These are phyloP conservation scores for Botryotinia globosa DNA, from an alignment of 2,329 filamentous ascomycete species.

Conservation along the genomic window DNA sequence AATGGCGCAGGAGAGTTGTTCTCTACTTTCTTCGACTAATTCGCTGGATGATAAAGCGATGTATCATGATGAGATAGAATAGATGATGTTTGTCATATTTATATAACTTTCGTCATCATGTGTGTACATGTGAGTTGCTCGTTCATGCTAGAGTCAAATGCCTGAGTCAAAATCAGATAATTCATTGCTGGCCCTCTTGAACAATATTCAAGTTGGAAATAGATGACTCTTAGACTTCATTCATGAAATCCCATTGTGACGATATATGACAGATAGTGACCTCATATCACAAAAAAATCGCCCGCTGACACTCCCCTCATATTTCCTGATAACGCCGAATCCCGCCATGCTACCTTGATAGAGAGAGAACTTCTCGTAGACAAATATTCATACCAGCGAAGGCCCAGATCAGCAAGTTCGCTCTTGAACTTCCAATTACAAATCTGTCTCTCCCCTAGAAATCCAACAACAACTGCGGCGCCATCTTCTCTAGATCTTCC, in stretches of 20 bases:
- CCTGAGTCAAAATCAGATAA: no score
- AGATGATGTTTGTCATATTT: background rate
- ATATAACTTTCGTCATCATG: background rate
- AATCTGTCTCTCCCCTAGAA: slow-evolving; percentile 52
- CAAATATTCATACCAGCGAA: background rate
- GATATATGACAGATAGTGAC: background rate
- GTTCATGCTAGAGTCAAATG: background rate
- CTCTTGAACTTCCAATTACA: background rate
- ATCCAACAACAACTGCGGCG: slow-evolving; percentile 81
- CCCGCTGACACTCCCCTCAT: background rate
- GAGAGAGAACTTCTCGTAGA: rapidly evolving
- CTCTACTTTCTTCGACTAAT: background rate
- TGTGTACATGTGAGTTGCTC: background rate
- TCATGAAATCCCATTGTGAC: no score
- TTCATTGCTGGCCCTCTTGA: no score
- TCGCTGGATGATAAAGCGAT: background rate
- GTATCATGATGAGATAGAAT: background rate
- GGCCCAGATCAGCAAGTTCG: no score
- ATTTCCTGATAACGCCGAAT: background rate
- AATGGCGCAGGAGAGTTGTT: background rate
- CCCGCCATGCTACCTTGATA: background rate
- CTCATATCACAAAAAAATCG: background rate
- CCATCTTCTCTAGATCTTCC: slow-evolving; percentile 85
- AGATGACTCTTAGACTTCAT: background rate
- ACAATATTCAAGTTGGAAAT: background rate